phyloP scores from a whole-genome alignment of 257 asterid genomes.

The Eustoma russellianum region DNA sequence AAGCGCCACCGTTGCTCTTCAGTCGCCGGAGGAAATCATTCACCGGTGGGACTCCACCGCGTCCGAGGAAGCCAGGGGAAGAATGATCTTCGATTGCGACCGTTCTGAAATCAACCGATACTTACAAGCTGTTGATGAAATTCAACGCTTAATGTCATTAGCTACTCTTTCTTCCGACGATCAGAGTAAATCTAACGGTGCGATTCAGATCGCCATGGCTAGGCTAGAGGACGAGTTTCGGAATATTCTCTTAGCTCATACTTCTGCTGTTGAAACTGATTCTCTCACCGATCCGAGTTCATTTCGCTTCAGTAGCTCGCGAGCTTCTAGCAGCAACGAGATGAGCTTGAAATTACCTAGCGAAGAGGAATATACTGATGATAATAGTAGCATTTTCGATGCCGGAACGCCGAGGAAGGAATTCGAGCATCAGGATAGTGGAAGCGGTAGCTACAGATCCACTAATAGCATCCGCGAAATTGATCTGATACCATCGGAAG shows the following conservation, averaged over 20 bases:
- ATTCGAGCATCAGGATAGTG: conserved; percentile 62
- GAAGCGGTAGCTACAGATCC: conserved; percentile 39
- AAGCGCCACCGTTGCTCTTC: conserved; percentile 18
- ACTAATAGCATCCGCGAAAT: conserved; percentile 56
- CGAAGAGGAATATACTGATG: conserved; percentile 33
- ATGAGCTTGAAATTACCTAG: conserved; percentile 26
- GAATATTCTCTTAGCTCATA: conserved; percentile 52
- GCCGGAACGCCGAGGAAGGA: conserved; percentile 26
- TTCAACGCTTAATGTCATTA: conserved; percentile 42
- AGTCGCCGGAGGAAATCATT: conserved; percentile 49
- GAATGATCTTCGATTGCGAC: conserved; percentile 69
- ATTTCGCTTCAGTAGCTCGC: neutral
- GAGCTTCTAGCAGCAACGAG: conserved; percentile 15
- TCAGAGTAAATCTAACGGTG: conserved; percentile 21
- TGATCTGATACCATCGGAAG: conserved; percentile 65
- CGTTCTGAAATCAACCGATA: conserved; percentile 68
- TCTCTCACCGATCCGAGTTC: conserved; percentile 32
- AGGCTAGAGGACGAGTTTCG: conserved; percentile 96
- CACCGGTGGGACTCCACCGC: conserved; percentile 88
- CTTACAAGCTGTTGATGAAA: conserved; percentile 74
- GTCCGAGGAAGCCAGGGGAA: conserved; percentile 57
- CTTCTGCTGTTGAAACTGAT: conserved; percentile 57
- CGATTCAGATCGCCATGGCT: conserved; percentile 94
- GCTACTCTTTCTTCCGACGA: conserved; percentile 42
- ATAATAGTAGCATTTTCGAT: neutral